Base-by-base conservation (phyloP, 2,329 filamentous ascomycete genomes). In the Trichoderma breve region DNA sequence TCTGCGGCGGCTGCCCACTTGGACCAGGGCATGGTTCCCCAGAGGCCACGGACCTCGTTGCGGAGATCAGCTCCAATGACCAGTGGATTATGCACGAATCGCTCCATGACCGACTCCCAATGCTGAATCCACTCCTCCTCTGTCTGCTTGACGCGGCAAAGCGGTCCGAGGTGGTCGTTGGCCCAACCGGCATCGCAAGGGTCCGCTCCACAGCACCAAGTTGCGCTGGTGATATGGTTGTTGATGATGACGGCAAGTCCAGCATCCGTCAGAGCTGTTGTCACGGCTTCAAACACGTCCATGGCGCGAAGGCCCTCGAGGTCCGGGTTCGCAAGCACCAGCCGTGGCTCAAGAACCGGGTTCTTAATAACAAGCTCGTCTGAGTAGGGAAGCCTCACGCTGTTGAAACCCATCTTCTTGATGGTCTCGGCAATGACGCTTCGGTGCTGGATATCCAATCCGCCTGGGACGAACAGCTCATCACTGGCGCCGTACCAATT, bases 401-500 rank as follows among this genome's bases (percentile, higher is more conserved):
- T 91, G 82, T 92, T 92, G 84, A 92, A 92, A 15, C 90, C 90
- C 70, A 92, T 82, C 11, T 78, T 78, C 68, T 86, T 85, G 78
- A 92, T 91, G 18, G 87, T 87, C 73, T 81, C 77, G 4, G 90
- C 89, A 74, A 92, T 91, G 24, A 84, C 83, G 71, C 82, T 83
- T 47, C 90, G 88, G 80, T 92, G 89, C 76, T 86, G 85, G 26
- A 90, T 81, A 74, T 92, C 89, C 51, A 92, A 83, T 0, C 90
- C 90, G 43, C 89, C 88, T 0, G 88, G 85, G 12, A 92, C 85
- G 76, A 90, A 91, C 70, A 88, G 83, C 81, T 91, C 86, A 76
- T 92, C 90, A 77, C 89, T 91, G 3, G 87, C 90, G 39, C 91
- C 90, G 78, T 92, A 92, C 90, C 90, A 92, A 81, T 92, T 92